phyloP scores from a whole-genome alignment of 768 basidiomycete species.

The Naematelia aurantialba region DNA sequence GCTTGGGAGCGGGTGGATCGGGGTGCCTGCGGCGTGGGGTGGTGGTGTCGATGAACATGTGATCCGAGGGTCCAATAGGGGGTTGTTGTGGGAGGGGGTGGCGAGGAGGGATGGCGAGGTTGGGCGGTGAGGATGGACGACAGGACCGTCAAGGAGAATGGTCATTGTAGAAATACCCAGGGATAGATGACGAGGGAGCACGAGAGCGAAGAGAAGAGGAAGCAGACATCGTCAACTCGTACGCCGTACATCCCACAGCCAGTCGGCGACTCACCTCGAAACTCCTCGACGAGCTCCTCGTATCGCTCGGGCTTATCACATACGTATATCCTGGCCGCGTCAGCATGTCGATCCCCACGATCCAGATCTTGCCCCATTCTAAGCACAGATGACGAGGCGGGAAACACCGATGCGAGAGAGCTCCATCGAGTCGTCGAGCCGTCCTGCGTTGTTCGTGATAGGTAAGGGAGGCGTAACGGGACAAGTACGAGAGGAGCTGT shows the following conservation, averaged over 20 bases:
- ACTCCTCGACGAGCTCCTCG: slow-evolving; percentile 61
- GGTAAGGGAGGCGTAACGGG: too few species aligned
- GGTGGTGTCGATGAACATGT: neutral
- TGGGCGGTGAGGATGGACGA: too few species aligned
- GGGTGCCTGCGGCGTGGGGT: slow-evolving; percentile 52
- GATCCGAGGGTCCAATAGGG: neutral
- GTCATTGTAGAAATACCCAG: neutral
- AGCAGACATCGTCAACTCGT: neutral
- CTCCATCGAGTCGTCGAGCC: too few species aligned
- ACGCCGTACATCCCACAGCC: neutral
- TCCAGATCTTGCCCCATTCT: too few species aligned
- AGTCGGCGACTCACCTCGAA: slow-evolving; percentile 56
- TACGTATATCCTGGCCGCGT: slow-evolving; percentile 67
- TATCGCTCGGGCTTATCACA: slow-evolving; percentile 77
- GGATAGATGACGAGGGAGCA: neutral
- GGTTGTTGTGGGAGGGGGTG: too few species aligned
- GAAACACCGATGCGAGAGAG: too few species aligned
- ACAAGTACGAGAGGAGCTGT: too few species aligned
- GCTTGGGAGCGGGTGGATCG: slow-evolving; percentile 64
- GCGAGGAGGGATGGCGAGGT: neutral
- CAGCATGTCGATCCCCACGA: too few species aligned
- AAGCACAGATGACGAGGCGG: too few species aligned
- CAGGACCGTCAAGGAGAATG: too few species aligned
- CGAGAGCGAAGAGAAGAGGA: neutral
- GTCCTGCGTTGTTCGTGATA: too few species aligned